Conservation (phyloP, 768 basidiomycete species). For the Ephemerocybe angulata region DNA sequence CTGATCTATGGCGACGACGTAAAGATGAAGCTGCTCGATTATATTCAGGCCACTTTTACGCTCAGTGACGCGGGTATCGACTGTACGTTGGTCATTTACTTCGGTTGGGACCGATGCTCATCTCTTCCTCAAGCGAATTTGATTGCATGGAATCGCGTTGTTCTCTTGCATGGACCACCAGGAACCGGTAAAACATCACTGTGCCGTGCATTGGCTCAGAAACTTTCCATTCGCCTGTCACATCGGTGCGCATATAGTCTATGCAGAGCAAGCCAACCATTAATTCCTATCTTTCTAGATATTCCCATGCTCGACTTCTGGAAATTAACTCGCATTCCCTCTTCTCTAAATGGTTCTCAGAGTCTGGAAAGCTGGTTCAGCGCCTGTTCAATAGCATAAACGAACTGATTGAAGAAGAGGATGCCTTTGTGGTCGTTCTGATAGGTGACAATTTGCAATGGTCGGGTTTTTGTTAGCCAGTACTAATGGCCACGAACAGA, state of each 20-base stretch:
- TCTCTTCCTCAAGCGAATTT: conserved; percentile 55
- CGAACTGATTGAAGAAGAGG: conserved; percentile 90
- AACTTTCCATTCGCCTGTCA: conserved; percentile 85
- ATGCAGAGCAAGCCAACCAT: neutral
- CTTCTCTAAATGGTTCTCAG: conserved; percentile 99
- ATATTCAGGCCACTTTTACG: conserved; percentile 91
- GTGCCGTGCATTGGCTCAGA: conserved; percentile 93
- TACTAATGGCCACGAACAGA: conserved; percentile 42
- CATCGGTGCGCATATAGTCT: conserved; percentile 52
- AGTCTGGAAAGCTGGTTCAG: conserved; percentile 97
- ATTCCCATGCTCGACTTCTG: conserved; percentile 79
- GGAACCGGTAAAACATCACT: conserved; percentile 97
- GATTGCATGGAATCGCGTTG: conserved; percentile 93
- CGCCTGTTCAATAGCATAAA: conserved; percentile 84
- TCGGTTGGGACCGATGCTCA: conserved; percentile 1
- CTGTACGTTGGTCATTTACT: conserved; percentile 44
- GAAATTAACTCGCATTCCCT: conserved; percentile 99
- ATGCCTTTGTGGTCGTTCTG: conserved; percentile 87
- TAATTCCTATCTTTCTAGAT: conserved; percentile 47
- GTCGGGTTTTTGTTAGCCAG: neutral
- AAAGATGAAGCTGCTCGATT: conserved; percentile 85
- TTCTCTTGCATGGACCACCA: conserved; percentile 92
- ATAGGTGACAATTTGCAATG: conserved; percentile 56
- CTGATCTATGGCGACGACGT: conserved; percentile 82
- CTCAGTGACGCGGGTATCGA: conserved; percentile 87